Percentiles rank a stretch among this genome's conserved stretches.
Conservation (phyloP, 345 rosid genomes). For the Citrus inodora region DNA sequence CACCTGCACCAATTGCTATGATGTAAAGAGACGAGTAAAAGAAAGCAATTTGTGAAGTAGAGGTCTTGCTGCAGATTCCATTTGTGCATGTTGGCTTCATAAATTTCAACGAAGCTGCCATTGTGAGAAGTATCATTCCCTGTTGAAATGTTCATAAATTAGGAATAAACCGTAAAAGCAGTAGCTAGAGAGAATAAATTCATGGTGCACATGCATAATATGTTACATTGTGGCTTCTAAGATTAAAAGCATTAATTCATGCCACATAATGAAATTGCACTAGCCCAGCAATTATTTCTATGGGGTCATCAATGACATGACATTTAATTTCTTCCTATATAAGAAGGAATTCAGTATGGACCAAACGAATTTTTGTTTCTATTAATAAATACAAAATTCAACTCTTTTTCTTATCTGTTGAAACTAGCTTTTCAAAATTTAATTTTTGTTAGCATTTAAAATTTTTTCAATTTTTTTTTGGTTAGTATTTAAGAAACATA, state of each 20-base stretch:
- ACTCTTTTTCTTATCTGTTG: constrained; percentile 3
- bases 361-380: background rate
- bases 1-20: constrained; percentile 82
- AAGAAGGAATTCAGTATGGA: background rate
- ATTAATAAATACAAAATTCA: constrained; percentile 3
- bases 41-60: constrained; percentile 55
- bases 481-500: background rate
- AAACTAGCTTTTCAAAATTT: background rate
- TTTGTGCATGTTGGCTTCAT: constrained; percentile 58
- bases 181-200: background rate
- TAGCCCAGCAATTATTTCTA: background rate
- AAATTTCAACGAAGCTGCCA: constrained; percentile 64
- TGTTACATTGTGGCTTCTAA: background rate
- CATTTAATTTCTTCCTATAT: background rate
- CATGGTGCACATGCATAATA: background rate
- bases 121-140: constrained; percentile 87
- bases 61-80: constrained; percentile 74
- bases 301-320: background rate
- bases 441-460: background rate
- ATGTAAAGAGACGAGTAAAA: constrained; percentile 75
- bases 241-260: background rate
- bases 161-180: background rate
- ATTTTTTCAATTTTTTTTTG: too few species aligned
- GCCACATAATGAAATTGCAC: background rate
- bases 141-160: constrained; percentile 16